phyloP scores from a whole-genome alignment of 331 rosid species.

The Malus hybrid region DNA sequence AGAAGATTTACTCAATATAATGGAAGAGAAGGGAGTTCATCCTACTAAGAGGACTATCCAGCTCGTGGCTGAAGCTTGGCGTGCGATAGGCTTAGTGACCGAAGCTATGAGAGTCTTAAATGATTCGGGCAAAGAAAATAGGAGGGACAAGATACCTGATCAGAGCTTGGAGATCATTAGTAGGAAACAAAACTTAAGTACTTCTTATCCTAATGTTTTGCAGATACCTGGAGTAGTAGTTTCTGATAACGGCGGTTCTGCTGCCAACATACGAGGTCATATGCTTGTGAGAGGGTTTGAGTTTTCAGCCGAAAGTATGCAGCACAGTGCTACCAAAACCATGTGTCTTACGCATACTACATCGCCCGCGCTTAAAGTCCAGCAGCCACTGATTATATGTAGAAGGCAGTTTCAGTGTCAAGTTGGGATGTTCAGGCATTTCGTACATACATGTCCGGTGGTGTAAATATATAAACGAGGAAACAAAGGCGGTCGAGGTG shows the following conservation, averaged over 20 bases:
- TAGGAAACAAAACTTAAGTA: constrained; percentile 35
- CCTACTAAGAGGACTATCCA: constrained; percentile 56
- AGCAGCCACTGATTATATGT: constrained; percentile 36
- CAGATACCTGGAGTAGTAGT: constrained; percentile 35
- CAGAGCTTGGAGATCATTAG: constrained; percentile 33
- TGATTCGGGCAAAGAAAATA: constrained; percentile 21
- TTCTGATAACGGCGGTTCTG: constrained; percentile 36
- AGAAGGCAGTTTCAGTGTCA: constrained; percentile 37
- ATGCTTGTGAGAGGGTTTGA: constrained; percentile 33
- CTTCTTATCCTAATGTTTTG: constrained; percentile 34
- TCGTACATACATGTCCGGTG: constrained; percentile 37
- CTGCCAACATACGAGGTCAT: constrained; percentile 45
- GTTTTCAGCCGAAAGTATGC: constrained; percentile 22
- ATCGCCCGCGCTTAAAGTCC: constrained; percentile 18
- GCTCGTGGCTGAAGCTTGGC: constrained; percentile 87
- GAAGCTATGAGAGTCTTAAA: constrained; percentile 54
- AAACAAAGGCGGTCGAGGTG: constrained; percentile 2
- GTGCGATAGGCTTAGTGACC: constrained; percentile 47
- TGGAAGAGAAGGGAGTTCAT: constrained; percentile 57
- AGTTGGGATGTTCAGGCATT: constrained; percentile 33
- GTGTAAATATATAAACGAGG: constrained; percentile 44
- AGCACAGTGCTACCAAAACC: constrained; percentile 21
- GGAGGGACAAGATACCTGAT: constrained; percentile 21
- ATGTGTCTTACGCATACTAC: constrained; percentile 21
- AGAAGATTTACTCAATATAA: constrained; percentile 60